Evolutionary conservation across 1,139 yeast species (phyloP).

Genomic region (Nematodospora anomalae): DNA sequence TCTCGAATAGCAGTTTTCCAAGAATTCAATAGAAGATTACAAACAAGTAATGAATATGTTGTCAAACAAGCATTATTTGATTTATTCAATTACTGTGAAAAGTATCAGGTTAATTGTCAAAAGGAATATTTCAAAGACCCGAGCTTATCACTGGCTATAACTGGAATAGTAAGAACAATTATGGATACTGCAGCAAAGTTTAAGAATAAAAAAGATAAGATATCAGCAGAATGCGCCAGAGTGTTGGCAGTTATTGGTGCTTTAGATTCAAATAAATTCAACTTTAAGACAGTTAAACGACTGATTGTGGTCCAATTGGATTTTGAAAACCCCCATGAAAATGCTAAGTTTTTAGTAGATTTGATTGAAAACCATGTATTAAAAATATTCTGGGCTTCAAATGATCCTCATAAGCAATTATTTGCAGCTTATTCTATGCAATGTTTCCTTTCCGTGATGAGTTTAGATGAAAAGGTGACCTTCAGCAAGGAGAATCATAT

Average conservation of each 20-base stretch:
- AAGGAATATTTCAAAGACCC: constrained; percentile 33
- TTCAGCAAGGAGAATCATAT: constrained; percentile 17
- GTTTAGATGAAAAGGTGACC: constrained; percentile 44
- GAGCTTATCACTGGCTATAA: constrained; percentile 32
- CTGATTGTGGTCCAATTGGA: constrained; percentile 56
- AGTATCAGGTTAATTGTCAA: constrained; percentile 51
- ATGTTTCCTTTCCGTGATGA: constrained; percentile 70
- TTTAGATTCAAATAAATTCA: constrained; percentile 64
- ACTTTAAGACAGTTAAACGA: constrained; percentile 43
- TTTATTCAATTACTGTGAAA: constrained; percentile 50
- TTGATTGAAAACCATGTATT: constrained; percentile 71
- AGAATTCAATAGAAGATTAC: constrained; percentile 57
- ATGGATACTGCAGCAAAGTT: constrained; percentile 62
- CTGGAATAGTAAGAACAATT: constrained; percentile 53
- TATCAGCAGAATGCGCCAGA: constrained; percentile 61
- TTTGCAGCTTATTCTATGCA: constrained; percentile 90
- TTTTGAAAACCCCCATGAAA: constrained; percentile 63
- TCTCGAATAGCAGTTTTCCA: constrained; percentile 36
- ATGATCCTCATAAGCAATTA: constrained; percentile 81
- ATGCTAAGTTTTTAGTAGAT: constrained; percentile 59
- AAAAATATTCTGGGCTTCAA: constrained; percentile 85
- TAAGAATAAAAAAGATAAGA: constrained; percentile 45
- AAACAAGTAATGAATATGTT: constrained; percentile 71
- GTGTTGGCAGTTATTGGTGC: constrained; percentile 80
- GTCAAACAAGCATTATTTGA: constrained; percentile 78